A percentile compares a stretch with the other conserved stretches of the same genome.
Conservation (phyloP, 176 grass and related monocot genomes). For the Microstegium vimineum region DNA sequence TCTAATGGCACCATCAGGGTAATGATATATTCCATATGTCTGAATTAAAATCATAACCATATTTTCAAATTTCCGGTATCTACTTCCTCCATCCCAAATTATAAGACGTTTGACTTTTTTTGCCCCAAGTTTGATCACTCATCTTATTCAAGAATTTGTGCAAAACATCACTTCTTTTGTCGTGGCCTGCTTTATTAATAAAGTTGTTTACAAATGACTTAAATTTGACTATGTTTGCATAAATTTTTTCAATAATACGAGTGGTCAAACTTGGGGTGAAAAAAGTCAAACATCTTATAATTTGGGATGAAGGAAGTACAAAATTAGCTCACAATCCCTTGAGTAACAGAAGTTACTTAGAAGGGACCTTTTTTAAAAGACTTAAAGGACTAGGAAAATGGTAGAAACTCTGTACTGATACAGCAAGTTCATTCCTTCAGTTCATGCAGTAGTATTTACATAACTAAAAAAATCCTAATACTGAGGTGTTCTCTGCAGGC, state of each 20-base stretch:
- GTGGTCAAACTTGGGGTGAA: too few relatives aligned
- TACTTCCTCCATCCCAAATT: too few relatives aligned
- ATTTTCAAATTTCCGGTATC: background rate
- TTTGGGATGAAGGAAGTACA: too few relatives aligned
- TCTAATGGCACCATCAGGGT: slow-evolving; percentile 85
- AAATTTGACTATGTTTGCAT: too few relatives aligned
- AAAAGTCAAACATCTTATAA: too few relatives aligned
- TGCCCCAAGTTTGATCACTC: too few relatives aligned
- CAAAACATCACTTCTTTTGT: too few relatives aligned
- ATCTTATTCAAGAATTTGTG: too few relatives aligned
- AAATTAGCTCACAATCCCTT: slow-evolving; percentile 2
- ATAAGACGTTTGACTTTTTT: too few relatives aligned
- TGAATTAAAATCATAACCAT: slow-evolving; percentile 7
- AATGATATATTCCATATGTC: slow-evolving; percentile 36
- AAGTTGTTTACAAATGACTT: too few relatives aligned
- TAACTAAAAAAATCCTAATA: slow-evolving; percentile 1
- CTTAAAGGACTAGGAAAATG: background rate
- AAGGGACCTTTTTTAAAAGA: background rate
- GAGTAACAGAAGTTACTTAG: background rate
- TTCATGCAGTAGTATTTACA: slow-evolving; percentile 14
- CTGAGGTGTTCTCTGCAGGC: slow-evolving; percentile 41
- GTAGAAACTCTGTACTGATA: background rate
- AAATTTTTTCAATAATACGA: too few relatives aligned
- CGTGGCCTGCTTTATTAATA: too few relatives aligned
- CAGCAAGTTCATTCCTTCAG: background rate